Evolutionary conservation across 257 asterid genomes (phyloP), one percentile per base, ranked within the genome.

Genomic region (Salvia rosmarinus): DNA sequence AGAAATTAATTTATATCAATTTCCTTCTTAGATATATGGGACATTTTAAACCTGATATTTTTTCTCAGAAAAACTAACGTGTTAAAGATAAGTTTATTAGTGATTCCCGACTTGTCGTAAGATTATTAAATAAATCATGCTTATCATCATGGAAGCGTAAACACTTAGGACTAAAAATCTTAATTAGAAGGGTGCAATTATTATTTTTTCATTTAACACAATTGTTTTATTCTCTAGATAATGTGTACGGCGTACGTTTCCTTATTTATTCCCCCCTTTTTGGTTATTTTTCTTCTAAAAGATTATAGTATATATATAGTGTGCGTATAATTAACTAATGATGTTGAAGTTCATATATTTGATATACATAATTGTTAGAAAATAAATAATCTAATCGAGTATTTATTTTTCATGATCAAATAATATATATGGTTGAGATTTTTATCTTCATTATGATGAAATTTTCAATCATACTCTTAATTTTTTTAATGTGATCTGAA

Each of bases 51-150:
- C 14, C 5, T 17, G 16, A 2, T 25, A 55, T 23, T 11, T 59
- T 14, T 16, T 59, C 2, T 0, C 11, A 34, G 35, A 35, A 59
- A 5, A 35, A 57, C 6, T 34, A 16, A 13, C n/a, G 25, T 49
- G 10, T 9, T 6, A 16, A 35, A 46, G 12, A 68, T 11, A 5
- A 1, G 34, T 35, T 50, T 35, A 32, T 11, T 47, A 19, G 23
- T 68, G 28, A 51, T 17, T 16, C 66, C 19, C 59, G 40, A 73
- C 67, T 28, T 10, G 66, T 70, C 6, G 11, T n/a, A 54, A 46
- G 50, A 25, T 55, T 40, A 73, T 62, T 50, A 40, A 54, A 73
- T 17, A 9, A 64, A 2, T 32, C 72, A 64, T 52, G 72, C 67
- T 42, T 64, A 54, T 12, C 65, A 25, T 39, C 30, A 14, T 64